Evolutionary conservation across 1,139 yeast genomes (phyloP), one percentile per base, ranked within the genome.

Genomic region (Kluyveromyces marxianus): DNA sequence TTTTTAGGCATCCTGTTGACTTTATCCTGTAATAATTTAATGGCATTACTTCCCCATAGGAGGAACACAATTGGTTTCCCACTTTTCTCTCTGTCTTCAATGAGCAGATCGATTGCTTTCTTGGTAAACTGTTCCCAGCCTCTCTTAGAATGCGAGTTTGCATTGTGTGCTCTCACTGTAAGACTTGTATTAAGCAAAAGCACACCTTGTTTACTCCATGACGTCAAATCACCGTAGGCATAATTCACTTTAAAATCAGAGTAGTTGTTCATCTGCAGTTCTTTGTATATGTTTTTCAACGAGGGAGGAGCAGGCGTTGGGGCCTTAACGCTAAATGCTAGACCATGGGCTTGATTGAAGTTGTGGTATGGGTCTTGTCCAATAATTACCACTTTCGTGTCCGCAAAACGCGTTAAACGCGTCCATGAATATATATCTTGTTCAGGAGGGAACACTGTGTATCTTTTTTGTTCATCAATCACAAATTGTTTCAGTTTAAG

Each of bases 281-380:
- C 82, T 60, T 89, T 92, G 70, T 83, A 94, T 48, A 92, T 94
- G 60, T 92, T 92, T 45, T 79, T 72, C 52, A 92, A 70, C 1
- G 97, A 88, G 1, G 99, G 98, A 1, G 99, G 99, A 0, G 95
- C 79, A 4, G 71, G 77, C 1, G 88, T 81, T 2, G 96, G 96
- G 32, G 86, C 83, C 43, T 79, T 72, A 2, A 92, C 98, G 8
- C 95, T 84, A 58, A 92, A 92, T 4, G 98, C 97, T 29, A 92
- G 70, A 0, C 99, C 99, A 59, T 92, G 98, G 0, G 99, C 99
- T 63, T 92, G 98, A 59, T 86, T 85, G 55, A 66, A 67, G 60
- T 89, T 89, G 64, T 94, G 98, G 62, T 92, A 92, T 0, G 99
- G 99, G 63, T 92, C 99, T 63, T 92, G 99, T 1, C 99, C 99